phyloP scores from a whole-genome alignment of 2,329 filamentous ascomycete genomes.

The Volutella citrinella region DNA sequence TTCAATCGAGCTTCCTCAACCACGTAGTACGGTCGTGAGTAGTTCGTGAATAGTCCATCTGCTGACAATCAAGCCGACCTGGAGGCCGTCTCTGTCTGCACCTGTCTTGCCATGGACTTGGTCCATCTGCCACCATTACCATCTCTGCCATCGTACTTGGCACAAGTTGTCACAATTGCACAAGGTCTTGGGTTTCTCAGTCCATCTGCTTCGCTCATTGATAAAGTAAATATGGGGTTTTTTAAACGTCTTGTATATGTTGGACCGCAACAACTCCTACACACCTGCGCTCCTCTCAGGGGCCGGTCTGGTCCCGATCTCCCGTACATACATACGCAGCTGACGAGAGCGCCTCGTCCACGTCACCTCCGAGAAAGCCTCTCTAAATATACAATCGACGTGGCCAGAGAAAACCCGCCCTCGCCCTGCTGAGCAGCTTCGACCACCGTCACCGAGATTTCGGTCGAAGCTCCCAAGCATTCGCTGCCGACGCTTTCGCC shows the following conservation, averaged over 20 bases:
- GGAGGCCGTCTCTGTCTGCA: too few relatives aligned
- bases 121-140: not conserved
- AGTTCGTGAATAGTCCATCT: too few relatives aligned
- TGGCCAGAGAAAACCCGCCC: too few relatives aligned
- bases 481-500: too few relatives aligned
- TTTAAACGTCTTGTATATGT: slow-evolving; percentile 20
- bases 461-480: too few relatives aligned
- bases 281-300: slow-evolving; percentile 4
- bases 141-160: not conserved
- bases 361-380: slow-evolving; percentile 15
- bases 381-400: slow-evolving; percentile 26
- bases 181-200: slow-evolving; percentile 7
- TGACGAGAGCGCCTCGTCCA: too few relatives aligned
- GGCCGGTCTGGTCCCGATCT: slow-evolving; percentile 5
- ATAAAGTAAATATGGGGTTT: slow-evolving; percentile 16
- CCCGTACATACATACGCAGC: slow-evolving; percentile 6
- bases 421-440: too few relatives aligned
- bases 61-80: too few relatives aligned
- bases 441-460: too few relatives aligned
- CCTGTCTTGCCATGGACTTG: not conserved
- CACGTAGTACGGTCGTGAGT: too few relatives aligned
- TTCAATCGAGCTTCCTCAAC: too few relatives aligned
- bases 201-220: slow-evolving; percentile 15
- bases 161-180: not conserved
- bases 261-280: slow-evolving; percentile 14